Evolutionary conservation across 441 rosid genomes (phyloP).

Genomic region (Populus trichocarpa): DNA sequence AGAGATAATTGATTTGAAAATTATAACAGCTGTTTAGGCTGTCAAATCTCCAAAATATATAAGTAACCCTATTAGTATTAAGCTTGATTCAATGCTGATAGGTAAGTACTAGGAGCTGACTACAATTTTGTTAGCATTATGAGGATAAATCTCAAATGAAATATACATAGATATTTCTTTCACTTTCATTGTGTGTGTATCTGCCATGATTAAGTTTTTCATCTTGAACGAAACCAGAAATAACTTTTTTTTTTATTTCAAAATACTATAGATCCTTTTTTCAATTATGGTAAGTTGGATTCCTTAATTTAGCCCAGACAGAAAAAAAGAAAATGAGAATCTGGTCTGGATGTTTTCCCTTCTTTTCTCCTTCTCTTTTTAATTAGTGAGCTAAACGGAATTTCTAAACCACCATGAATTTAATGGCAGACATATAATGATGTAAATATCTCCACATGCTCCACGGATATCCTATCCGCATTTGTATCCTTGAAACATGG

Average conservation of each 20-base stretch:
- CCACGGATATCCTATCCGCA: background rate
- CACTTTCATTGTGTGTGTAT: too few species aligned
- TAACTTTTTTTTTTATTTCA: too few species aligned
- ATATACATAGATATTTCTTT: too few species aligned
- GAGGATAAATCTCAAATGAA: background rate
- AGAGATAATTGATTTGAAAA: background rate
- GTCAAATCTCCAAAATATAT: background rate
- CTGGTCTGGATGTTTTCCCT: background rate
- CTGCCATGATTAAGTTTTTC: background rate
- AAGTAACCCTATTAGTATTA: background rate
- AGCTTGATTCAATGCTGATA: background rate
- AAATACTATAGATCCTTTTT: background rate
- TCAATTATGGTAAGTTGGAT: background rate
- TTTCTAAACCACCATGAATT: background rate
- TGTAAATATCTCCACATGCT: background rate
- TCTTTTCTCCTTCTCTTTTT: background rate
- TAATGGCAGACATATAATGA: background rate
- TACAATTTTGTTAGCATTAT: background rate
- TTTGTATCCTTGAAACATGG: constrained; percentile 6
- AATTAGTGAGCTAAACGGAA: background rate
- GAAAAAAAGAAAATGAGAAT: background rate
- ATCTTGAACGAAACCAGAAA: background rate
- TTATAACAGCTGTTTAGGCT: background rate
- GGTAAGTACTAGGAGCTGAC: background rate
- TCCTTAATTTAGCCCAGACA: background rate